A percentile compares a stretch with the other conserved stretches of the same genome.
These are phyloP conservation scores for Hymenoscyphus albidus DNA, from an alignment of 2,329 filamentous ascomycete genomes.

Conservation along the genomic window DNA sequence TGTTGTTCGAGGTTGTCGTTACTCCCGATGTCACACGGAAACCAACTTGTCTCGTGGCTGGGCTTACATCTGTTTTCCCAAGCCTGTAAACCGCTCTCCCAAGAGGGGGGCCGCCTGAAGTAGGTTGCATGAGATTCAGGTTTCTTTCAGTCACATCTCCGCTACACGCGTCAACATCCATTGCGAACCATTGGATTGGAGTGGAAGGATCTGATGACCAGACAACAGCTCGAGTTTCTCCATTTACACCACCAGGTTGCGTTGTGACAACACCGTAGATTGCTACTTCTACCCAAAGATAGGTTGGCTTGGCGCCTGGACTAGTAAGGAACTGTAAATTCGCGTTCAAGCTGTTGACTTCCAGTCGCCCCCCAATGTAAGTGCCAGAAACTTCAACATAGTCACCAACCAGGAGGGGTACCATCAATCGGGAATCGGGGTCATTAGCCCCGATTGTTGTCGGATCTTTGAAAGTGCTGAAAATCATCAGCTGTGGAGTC, in stretches of 20 bases:
- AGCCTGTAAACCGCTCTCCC: slow-evolving; percentile 37
- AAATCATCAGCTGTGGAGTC: background rate
- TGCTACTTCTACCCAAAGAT: slow-evolving; percentile 10
- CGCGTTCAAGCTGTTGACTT: slow-evolving; percentile 38
- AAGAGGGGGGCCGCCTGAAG: slow-evolving; percentile 35
- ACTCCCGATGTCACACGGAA: slow-evolving; percentile 33
- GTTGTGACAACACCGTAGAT: slow-evolving; percentile 39
- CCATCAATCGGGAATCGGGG: slow-evolving; percentile 39
- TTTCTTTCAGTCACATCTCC: slow-evolving; percentile 37
- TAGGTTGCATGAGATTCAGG: slow-evolving; percentile 27
- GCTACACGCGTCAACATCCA: slow-evolving; percentile 43
- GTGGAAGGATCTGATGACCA: slow-evolving; percentile 37
- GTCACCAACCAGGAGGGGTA: slow-evolving; percentile 40
- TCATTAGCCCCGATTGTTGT: slow-evolving; percentile 20
- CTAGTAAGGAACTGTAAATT: background rate
- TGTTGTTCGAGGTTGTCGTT: background rate
- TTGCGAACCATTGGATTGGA: slow-evolving; percentile 35
- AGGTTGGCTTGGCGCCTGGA: background rate
- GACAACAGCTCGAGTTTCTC: slow-evolving; percentile 31
- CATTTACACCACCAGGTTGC: slow-evolving; percentile 34
- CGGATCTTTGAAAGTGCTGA: slow-evolving; percentile 16
- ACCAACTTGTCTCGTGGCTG: slow-evolving; percentile 37
- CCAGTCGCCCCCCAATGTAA: slow-evolving; percentile 32
- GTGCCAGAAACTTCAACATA: slow-evolving; percentile 40
- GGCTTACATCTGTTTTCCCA: slow-evolving; percentile 33